Evolutionary conservation across 768 basidiomycete genomes (phyloP), one percentile per base, ranked within the genome.

Genomic region (Tricholoma terreum): DNA sequence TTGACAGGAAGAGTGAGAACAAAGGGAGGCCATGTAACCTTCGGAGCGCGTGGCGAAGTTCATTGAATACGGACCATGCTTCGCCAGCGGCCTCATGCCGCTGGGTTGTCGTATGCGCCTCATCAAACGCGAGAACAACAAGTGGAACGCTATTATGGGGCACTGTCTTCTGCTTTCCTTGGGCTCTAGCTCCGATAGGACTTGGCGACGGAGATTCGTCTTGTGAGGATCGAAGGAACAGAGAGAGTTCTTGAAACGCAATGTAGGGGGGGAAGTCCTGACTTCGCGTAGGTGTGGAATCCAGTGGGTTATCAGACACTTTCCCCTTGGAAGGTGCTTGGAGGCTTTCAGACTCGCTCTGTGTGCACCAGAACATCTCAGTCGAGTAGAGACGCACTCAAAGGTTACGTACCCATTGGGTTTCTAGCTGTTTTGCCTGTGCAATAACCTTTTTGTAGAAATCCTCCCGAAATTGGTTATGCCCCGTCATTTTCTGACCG

Each of bases 1-100:
- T 67, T 4, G 69, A 65, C 15, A 65, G 24, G 50, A 70, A 69
- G 33, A 62, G 17, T 15, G 64, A 22, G 40, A 56, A 62, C 19
- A 27, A 21, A 43, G 21, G 42, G 21, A 43, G 42, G 42, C 6
- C 14, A 21, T 43, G 42, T 22, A 43, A 21, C 21, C 19, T 1
- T 21, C 3, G 30, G 7, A 21, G 24, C 17, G 7, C 45, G 11
- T 53, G 22, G 10, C 38, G 15, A n/a, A 57, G 40, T 31, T 31
- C 27, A 31, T 50, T 30, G 49, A 31, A 31, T 17, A 50, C 8
- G 15, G 49, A 50, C 33, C n/a, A 50, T 17, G 27, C 49, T 34
- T 50, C 49, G 24, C n/a, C 14, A 10, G 14, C 2, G 30, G 3
- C 15, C 34, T 31, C 62, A 35, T 33, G n/a, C 15, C 40, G 51